phyloP scores from a whole-genome alignment of 176 grass and related monocot genomes.

The Thinopyrum elongatum region DNA sequence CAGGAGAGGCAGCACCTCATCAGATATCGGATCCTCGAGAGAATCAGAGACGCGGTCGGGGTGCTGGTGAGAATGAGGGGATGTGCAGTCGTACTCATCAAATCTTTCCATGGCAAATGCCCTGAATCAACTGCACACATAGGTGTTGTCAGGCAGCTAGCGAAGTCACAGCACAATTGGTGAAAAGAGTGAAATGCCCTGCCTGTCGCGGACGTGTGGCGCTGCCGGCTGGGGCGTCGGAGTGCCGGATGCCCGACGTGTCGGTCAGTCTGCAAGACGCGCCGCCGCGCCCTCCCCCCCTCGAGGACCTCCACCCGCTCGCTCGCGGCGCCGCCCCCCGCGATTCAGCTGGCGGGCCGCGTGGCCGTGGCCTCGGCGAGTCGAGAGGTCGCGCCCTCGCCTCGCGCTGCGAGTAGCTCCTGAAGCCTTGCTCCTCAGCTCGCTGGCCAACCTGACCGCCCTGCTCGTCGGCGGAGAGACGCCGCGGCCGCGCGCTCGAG shows the following conservation, averaged over 20 bases:
- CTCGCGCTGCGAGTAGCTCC: neutral
- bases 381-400: neutral
- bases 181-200: neutral
- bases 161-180: neutral
- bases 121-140: slow-evolving; percentile 1
- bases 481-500: neutral
- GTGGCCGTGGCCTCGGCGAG: neutral
- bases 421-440: neutral
- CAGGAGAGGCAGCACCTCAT: slow-evolving; percentile 29
- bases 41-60: slow-evolving; percentile 20
- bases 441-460: neutral
- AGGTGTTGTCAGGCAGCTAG: neutral
- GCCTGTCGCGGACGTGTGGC: neutral
- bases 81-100: neutral
- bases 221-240: neutral
- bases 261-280: neutral
- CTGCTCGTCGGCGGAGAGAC: neutral
- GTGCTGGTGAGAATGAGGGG: slow-evolving; percentile 17
- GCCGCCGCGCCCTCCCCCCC: neutral
- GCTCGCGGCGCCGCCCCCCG: neutral
- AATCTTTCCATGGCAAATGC: slow-evolving; percentile 17
- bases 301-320: neutral
- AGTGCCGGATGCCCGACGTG: neutral
- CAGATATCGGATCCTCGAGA: slow-evolving; percentile 34
- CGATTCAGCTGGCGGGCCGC: neutral